Conservation (phyloP, 2,329 filamentous ascomycete species). For the Ceratocystis huliohia region DNA sequence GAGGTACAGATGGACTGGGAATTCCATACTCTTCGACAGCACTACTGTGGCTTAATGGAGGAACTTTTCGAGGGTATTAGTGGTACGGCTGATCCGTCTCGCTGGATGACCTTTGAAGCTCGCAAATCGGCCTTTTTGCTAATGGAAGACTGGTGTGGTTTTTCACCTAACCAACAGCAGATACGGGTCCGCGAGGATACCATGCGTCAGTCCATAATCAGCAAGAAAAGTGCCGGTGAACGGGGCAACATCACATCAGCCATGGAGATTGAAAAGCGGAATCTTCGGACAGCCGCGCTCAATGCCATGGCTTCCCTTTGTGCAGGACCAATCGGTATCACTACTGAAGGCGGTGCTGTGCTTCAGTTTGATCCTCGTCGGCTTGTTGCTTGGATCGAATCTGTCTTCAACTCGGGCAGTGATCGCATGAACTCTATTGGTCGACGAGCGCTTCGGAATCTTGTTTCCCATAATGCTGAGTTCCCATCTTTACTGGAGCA, state of each 20-base stretch:
- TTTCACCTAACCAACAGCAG: conserved; percentile 78
- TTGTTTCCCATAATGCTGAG: conserved; percentile 82
- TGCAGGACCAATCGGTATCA: conserved; percentile 71
- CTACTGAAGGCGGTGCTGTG: conserved; percentile 73
- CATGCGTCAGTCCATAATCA: conserved; percentile 73
- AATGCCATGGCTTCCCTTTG: conserved; percentile 94
- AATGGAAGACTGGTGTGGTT: conserved; percentile 99
- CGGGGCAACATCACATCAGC: conserved; percentile 70
- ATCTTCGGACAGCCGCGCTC: conserved; percentile 76
- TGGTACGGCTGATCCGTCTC: conserved; percentile 65
- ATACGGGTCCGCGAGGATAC: conserved; percentile 72
- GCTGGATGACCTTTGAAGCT: conserved; percentile 97
- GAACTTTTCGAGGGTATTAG: conserved; percentile 87
- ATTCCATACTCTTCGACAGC: conserved; percentile 78
- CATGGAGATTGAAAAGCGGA: conserved; percentile 94
- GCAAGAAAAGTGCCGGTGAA: conserved; percentile 64
- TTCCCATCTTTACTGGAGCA: conserved; percentile 75
- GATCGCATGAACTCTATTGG: conserved; percentile 88
- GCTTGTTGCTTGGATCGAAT: conserved; percentile 90
- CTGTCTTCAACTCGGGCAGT: conserved; percentile 83
- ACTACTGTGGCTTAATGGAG: conserved; percentile 90
- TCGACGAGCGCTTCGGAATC: conserved; percentile 71
- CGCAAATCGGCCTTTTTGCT: conserved; percentile 88
- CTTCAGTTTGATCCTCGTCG: conserved; percentile 85
- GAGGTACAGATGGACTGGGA: conserved; percentile 92